A percentile compares a stretch with the other conserved stretches of the same genome.
Conservation (phyloP, 495 filamentous ascomycete genomes). For the Letharia columbiana region DNA sequence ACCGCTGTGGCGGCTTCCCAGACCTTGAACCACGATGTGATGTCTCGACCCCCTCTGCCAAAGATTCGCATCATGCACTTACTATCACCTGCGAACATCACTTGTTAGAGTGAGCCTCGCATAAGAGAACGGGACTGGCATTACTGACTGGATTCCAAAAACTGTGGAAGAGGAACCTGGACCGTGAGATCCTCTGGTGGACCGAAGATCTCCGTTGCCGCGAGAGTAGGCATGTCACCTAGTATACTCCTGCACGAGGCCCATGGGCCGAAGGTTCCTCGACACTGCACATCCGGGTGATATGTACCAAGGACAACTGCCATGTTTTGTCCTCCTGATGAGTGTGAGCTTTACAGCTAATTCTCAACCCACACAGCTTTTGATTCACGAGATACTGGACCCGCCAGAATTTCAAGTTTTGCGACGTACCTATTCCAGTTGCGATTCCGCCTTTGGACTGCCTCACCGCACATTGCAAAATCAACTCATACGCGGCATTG, state of each 20-base stretch:
- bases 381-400: background rate
- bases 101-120: background rate
- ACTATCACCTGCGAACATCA: background rate
- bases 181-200: background rate
- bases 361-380: background rate
- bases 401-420: background rate
- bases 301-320: background rate
- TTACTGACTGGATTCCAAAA: background rate
- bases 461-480: background rate
- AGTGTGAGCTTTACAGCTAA: background rate
- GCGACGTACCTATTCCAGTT: background rate
- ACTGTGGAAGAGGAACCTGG: background rate
- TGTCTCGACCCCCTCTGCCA: background rate
- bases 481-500: background rate
- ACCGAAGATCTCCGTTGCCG: background rate
- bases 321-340: background rate
- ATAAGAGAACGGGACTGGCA: background rate
- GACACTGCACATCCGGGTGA: background rate
- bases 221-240: background rate
- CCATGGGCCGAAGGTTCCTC: background rate
- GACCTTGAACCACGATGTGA: background rate
- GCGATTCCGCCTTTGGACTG: constrained; percentile 2
- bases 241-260: background rate
- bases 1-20: background rate
- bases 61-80: background rate